Base-by-base conservation (phyloP, 176 grass and related monocot genomes). In the Oryza punctata region DNA sequence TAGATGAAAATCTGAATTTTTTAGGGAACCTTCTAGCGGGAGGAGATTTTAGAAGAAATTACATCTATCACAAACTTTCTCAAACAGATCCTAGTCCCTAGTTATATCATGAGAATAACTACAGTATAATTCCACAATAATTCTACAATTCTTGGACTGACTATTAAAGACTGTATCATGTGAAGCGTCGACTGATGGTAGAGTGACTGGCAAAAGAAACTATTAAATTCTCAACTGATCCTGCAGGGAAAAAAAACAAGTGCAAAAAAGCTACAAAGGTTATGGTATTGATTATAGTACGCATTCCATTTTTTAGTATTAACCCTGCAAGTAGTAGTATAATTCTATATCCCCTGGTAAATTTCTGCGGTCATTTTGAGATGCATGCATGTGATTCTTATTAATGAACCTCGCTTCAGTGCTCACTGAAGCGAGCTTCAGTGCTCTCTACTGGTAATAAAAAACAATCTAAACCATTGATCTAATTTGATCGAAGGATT, bases 351-450 rank as follows among this genome's bases (percentile, higher is more conserved):
- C 45, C 15, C 45, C 15, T 19, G 24, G 14, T 73, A 27, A 27
- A 30, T 30, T 50, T 45, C 23, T 11, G 71, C 71, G 12, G 25
- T 19, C 71, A 73, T 29, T 73, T 73, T 49, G 44, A 23, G 41
- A 30, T 73, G 71, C 71, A 30, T 73, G 71, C 44, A 73, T 50
- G 44, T 73, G 71, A 16, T 29, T 14, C 71, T 50, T 73, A n/a
- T n/a, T n/a, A n/a, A n/a, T n/a, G n/a, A n/a, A n/a, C n/a, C n/a
- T n/a, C n/a, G n/a, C n/a, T n/a, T n/a, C n/a, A n/a, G n/a, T n/a
- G n/a, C n/a, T n/a, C n/a, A n/a, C n/a, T n/a, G n/a, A n/a, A n/a
- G n/a, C n/a, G n/a, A n/a, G n/a, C n/a, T n/a, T n/a, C n/a, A n/a
- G n/a, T n/a, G n/a, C n/a, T n/a, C n/a, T n/a, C n/a, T n/a, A n/a